These are phyloP conservation scores for Trichoderma semiorbis DNA, from an alignment of 2,329 filamentous ascomycete species.

Conservation along the genomic window DNA sequence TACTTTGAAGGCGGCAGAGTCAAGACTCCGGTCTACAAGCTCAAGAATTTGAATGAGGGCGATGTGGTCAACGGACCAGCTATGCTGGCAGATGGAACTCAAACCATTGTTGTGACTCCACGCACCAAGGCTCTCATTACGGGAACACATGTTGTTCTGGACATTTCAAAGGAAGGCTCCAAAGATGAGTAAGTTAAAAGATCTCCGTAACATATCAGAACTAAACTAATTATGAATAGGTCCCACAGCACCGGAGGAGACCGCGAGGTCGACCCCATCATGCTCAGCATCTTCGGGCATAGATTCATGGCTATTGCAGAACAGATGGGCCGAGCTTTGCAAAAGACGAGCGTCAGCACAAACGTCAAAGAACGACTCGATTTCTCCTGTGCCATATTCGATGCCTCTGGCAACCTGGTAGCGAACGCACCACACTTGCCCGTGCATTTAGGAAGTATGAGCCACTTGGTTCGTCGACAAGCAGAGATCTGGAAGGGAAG, in stretches of 20 bases:
- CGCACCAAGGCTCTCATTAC: slow-evolving; percentile 72
- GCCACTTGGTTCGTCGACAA: slow-evolving; percentile 74
- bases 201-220: neutral
- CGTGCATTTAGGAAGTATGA: slow-evolving; percentile 79
- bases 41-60: slow-evolving; percentile 69
- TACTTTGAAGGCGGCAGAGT: slow-evolving; percentile 81
- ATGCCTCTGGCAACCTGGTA: slow-evolving; percentile 69
- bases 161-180: slow-evolving; percentile 60
- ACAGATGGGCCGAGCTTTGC: slow-evolving; percentile 75
- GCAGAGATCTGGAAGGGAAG: slow-evolving; percentile 76
- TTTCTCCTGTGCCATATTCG: slow-evolving; percentile 79
- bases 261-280: slow-evolving; percentile 64
- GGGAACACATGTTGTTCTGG: slow-evolving; percentile 84
- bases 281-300: slow-evolving; percentile 76
- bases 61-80: slow-evolving; percentile 75
- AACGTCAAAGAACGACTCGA: slow-evolving; percentile 82
- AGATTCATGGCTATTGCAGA: slow-evolving; percentile 85
- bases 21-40: slow-evolving; percentile 78
- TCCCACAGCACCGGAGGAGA: slow-evolving; percentile 22
- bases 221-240: slow-evolving; percentile 16
- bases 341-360: slow-evolving; percentile 77
- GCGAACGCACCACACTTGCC: slow-evolving; percentile 78
- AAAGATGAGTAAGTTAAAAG: slow-evolving; percentile 31
- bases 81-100: slow-evolving; percentile 81
- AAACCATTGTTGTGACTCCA: slow-evolving; percentile 88